Base-by-base conservation (phyloP, 768 basidiomycete genomes). In the Mycena crocata region DNA sequence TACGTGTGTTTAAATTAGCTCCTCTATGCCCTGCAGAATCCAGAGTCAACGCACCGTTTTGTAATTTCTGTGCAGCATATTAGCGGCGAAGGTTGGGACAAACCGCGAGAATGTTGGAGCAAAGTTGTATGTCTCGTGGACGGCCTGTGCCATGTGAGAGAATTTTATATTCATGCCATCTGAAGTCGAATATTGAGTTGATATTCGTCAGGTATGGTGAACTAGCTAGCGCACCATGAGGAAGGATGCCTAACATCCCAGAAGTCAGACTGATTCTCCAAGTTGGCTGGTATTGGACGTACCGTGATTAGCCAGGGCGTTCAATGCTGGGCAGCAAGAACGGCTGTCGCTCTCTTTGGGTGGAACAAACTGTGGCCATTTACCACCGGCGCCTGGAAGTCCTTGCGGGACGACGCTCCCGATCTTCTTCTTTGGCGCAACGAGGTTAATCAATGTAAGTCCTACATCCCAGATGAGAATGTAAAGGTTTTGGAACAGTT, bases 271-370 rank as follows among this genome's bases (percentile, higher is more conserved):
- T n/a, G n/a, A n/a, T n/a, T n/a, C n/a, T n/a, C n/a, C n/a, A n/a
- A n/a, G n/a, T n/a, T n/a, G n/a, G n/a, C n/a, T n/a, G n/a, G n/a
- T n/a, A n/a, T n/a, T 46, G 46, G 26, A 51, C 60, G 26, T 17
- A 87, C 87, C 88, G 42, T 88, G 87, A 67, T 88, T 88, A 15
- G 86, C 86, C 80, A 88, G 77, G 1, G 85, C 82, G 62, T 88
- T 88, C 45, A 88, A 68, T 21, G 78, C 86, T 4, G 87, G 87
- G 60, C 87, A 88, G 1, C 83, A 78, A 49, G 80, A 82, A 0
- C 87, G 77, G 61, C 86, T 86, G 60, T 87, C 86, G 7, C 77
- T 80, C 23, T 77, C 70, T 8, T 57, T 60, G 5, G 85, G 76
- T 1, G 82, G 74, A 0, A 64, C 68, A 66, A 80, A 86, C 64